Evolutionary conservation across 805 yeast genomes (phyloP), one percentile per base, ranked within the genome.

Genomic region (Yarrowia alimentaria): DNA sequence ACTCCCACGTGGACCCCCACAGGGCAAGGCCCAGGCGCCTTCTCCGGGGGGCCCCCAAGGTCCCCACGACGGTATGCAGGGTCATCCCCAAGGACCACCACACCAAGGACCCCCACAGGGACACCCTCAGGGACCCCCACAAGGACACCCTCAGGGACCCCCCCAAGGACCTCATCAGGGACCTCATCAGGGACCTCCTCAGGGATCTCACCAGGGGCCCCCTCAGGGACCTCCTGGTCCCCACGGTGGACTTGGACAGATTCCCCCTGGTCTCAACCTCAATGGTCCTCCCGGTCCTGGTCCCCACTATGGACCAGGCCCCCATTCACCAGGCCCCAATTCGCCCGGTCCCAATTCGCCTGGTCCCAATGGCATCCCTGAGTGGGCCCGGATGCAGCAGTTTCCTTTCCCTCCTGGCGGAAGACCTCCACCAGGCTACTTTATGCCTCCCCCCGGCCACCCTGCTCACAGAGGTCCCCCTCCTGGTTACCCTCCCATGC

Each of bases 401-500:
- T 29, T 40, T 31, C 37, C 50, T 19, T 29, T 43, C 18, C 53
- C 34, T 21, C 53, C 51, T 12, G 33, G 32, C 10, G 32, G 30
- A 4, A 18, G 32, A 22, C 30, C 45, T 18, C 51, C 51, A 9
- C 50, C 50, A 3, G 50, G 50, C 26, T 37, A 29, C 21, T 24
- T 22, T 13, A 31, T 43, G 22, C 35, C 37, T 16, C 50, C 50
- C 10, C 37, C 37, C 17, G 50, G 50, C 20, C 35, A 21, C 19
- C 30, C 29, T 17, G 50, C 37, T 22, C 50, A 21, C 30, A 13
- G 37, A 12, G 50, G 50, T n/a, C 37, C 37, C 20, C 35, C 37
- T 11, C 50, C 50, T 3, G 50, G 50, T 22, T 43, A 9, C 37
- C 50, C 50, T 24, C 50, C 50, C 10, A 43, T 43, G 50, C 30